Base-by-base conservation (phyloP, 2,329 filamentous ascomycete genomes). In the Chrysoporthe austroafricana region DNA sequence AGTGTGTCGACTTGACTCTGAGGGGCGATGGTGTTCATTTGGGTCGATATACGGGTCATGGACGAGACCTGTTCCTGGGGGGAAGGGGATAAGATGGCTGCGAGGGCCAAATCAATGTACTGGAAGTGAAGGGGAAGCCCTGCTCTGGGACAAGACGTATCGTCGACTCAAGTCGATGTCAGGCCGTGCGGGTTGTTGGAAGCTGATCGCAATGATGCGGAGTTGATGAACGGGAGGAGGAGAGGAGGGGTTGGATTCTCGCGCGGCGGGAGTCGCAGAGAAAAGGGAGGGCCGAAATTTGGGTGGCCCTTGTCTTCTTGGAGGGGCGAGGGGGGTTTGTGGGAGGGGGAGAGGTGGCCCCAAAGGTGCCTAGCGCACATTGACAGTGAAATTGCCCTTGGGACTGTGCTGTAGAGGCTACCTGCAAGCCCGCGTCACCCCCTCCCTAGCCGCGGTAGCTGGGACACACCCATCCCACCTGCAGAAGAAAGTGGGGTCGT, bases 1-100 rank as follows among this genome's bases (percentile, higher is more conserved):
- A 90, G 88, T 84, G 87, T 89, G 86, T 85, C 85, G 83, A 81
- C 81, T 80, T 83, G 83, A 84, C 83, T 83, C 72, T 81, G 77
- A 71, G 77, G 76, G 73, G 77, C 78, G 80, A 77, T 80, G 77
- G 76, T 82, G 82, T 79, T 83, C 83, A 85, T 85, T 85, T 80
- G 83, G 81, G 81, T 78, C 76, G 78, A 72, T 81, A 78, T 78
- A 76, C 75, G 84, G 79, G 80, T 88, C 87, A 89, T 89, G 79
- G 81, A 81, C 82, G 73, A 75, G 73, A 75, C 76, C 78, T 76
- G 77, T 76, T 71, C 74, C 67, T 76, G 73, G 76, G 76, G 26
- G 74, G 76, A 73, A 79, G 73, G 74, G 77, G 75, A 76, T 79
- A 77, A 76, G 76, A 77, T 76, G 75, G 75, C 74, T 56, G 62